Evolutionary conservation across 192 early-diverging fungal species (phyloP).

Genomic region (Obelidium mucronatum): DNA sequence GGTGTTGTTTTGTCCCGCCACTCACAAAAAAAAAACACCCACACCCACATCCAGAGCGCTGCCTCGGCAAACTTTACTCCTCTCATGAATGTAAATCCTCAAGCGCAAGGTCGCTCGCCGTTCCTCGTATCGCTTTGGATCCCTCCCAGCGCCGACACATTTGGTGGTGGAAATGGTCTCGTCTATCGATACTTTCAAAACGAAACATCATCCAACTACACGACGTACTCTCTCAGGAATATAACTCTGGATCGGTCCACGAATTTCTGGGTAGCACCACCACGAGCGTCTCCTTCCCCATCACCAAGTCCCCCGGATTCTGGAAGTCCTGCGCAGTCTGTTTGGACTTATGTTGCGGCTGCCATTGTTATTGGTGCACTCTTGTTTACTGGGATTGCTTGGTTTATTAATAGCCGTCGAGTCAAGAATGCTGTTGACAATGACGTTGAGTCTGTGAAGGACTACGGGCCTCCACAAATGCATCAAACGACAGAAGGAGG

Average conservation of each 20-base stretch:
- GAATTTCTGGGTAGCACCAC: background rate
- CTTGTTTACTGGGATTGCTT: background rate
- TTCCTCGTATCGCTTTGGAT: too few species aligned
- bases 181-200: too few species aligned
- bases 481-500: background rate
- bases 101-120: too few species aligned
- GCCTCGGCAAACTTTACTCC: too few species aligned
- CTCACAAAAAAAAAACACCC: too few species aligned
- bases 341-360: background rate
- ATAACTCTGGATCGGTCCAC: background rate
- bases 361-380: background rate
- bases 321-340: background rate
- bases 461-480: background rate
- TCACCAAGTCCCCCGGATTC: background rate
- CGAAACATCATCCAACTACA: too few species aligned
- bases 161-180: too few species aligned
- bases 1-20: too few species aligned
- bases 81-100: too few species aligned
- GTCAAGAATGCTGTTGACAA: background rate
- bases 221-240: background rate
- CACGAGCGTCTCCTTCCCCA: background rate
- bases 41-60: too few species aligned
- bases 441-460: background rate
- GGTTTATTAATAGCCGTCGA: background rate
- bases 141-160: too few species aligned